phyloP scores from a whole-genome alignment of 345 rosid species.

The Dipteronia dyeriana region DNA sequence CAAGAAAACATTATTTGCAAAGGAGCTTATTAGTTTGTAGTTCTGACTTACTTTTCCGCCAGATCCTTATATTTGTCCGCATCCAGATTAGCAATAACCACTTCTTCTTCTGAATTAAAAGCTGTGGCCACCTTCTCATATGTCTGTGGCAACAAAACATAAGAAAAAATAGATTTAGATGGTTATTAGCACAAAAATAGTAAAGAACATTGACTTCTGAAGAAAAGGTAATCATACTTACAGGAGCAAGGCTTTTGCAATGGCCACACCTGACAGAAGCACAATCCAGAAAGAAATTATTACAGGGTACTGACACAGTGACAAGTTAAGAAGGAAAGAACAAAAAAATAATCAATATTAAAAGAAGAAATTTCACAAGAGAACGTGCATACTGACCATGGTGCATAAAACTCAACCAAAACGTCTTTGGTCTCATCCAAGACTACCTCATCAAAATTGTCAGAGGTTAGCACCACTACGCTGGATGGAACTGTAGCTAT shows the following conservation, averaged over 20 bases:
- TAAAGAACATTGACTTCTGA: neutral
- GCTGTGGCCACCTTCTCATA: conserved; percentile 93
- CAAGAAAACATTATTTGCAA: neutral
- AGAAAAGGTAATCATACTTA: conserved; percentile 37
- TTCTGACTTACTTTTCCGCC: conserved; percentile 71
- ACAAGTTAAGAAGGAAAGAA: neutral
- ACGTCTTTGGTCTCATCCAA: conserved; percentile 89
- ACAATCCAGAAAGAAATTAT: conserved; percentile 21
- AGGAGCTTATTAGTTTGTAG: neutral
- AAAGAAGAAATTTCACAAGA: neutral
- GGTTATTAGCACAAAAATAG: neutral
- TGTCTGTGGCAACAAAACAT: conserved; percentile 37
- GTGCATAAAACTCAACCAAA: conserved; percentile 96
- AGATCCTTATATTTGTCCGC: conserved; percentile 81
- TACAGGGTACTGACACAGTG: neutral
- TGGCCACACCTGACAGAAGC: conserved; percentile 89
- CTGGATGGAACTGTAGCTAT: conserved; percentile 71
- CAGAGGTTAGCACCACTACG: conserved; percentile 76
- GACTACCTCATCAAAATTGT: conserved; percentile 78
- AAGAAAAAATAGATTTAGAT: conserved; percentile 8
- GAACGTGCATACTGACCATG: conserved; percentile 58
- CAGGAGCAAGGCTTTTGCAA: conserved; percentile 97
- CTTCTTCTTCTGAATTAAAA: conserved; percentile 74
- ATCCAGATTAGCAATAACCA: conserved; percentile 87
- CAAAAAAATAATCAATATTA: neutral